Conservation (phyloP, 345 rosid genomes). For the Linum lewisii region DNA sequence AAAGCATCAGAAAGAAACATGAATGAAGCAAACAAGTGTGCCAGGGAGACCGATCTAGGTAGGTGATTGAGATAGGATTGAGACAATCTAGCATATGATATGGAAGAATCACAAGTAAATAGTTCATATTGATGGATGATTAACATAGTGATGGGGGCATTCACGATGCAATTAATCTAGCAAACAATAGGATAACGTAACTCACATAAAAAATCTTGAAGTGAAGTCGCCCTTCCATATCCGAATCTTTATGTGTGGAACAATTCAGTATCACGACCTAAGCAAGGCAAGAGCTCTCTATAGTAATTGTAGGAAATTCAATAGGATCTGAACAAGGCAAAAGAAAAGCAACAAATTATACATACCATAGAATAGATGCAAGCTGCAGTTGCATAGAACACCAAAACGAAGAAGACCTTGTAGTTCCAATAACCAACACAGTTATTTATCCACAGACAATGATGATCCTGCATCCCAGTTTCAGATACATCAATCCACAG, state of each 20-base stretch:
- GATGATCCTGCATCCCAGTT: constrained; percentile 22
- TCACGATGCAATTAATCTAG: background rate
- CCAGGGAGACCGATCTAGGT: constrained; percentile 6
- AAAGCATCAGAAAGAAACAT: background rate
- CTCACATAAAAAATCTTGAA: constrained; percentile 49
- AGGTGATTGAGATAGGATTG: background rate
- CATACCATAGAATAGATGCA: constrained; percentile 61
- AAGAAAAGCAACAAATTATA: constrained; percentile 1
- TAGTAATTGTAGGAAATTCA: constrained; percentile 2
- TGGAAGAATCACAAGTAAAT: background rate
- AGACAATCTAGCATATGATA: too few species aligned
- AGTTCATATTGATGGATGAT: background rate
- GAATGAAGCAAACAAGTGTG: constrained; percentile 4
- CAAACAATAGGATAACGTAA: background rate
- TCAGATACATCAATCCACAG: background rate
- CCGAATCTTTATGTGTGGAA: constrained; percentile 31
- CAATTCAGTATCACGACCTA: constrained; percentile 44
- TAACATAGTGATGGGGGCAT: background rate
- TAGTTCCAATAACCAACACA: constrained; percentile 25
- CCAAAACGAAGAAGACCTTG: constrained; percentile 17
- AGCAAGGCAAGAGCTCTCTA: constrained; percentile 6
- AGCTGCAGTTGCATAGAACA: constrained; percentile 45
- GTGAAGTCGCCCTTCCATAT: constrained; percentile 26
- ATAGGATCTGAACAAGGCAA: background rate
- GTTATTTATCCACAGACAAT: constrained; percentile 24